Evolutionary conservation across 495 filamentous ascomycete genomes (phyloP).

Genomic region (Penicillium simplicissimum): DNA sequence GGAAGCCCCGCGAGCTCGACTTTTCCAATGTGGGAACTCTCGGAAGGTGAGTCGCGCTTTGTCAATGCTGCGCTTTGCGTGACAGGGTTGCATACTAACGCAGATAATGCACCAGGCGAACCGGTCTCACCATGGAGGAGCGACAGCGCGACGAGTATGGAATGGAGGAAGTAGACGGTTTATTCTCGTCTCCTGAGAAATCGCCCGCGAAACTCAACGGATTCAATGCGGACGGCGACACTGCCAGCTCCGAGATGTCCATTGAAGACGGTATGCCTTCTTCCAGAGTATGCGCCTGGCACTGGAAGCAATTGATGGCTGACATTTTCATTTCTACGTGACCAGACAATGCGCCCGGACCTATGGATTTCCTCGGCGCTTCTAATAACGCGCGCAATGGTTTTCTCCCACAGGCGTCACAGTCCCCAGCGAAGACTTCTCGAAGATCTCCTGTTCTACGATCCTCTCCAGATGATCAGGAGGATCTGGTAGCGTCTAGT

Average conservation of each 20-base stretch:
- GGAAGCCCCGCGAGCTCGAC: constrained; percentile 57
- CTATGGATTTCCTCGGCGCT: constrained; percentile 44
- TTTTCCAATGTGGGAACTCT: constrained; percentile 64
- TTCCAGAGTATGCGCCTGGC: not conserved
- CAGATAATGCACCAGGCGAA: constrained; percentile 56
- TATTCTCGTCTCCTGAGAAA: constrained; percentile 87
- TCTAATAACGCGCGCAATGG: constrained; percentile 31
- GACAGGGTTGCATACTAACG: constrained; percentile 10
- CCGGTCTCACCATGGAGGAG: constrained; percentile 79
- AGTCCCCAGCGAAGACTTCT: constrained; percentile 49
- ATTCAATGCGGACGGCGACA: constrained; percentile 29
- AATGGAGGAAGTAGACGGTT: constrained; percentile 77
- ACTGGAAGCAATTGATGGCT: constrained; percentile 4
- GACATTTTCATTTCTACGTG: constrained; percentile 7
- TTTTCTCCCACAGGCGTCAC: constrained; percentile 37
- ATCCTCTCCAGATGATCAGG: constrained; percentile 42
- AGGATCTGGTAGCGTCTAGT: constrained; percentile 38
- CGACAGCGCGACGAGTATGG: constrained; percentile 88
- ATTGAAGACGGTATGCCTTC: constrained; percentile 45
- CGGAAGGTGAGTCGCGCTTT: constrained; percentile 53
- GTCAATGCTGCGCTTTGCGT: not conserved
- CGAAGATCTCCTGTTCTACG: constrained; percentile 45
- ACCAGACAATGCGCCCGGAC: constrained; percentile 43
- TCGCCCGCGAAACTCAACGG: constrained; percentile 47
- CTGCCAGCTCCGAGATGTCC: constrained; percentile 49